Evolutionary conservation across 257 asterid genomes (phyloP), one percentile per base, ranked within the genome.

Genomic region (Eustoma russellianum): DNA sequence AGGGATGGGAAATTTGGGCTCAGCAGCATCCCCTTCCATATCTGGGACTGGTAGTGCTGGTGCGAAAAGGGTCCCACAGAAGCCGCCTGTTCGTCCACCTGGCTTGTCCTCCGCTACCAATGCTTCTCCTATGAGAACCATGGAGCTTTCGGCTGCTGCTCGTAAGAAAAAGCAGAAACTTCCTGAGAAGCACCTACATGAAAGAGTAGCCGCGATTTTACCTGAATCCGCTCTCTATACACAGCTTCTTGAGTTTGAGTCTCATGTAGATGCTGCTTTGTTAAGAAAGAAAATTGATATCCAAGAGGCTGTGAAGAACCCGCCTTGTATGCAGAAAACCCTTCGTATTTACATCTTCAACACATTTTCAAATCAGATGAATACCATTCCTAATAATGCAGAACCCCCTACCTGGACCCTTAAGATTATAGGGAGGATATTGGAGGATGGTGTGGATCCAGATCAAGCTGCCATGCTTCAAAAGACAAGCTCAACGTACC

Each of bases 401-500:
- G 97, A 92, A 69, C 87, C 92, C 33, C 94, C 97, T 28, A 77
- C 97, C 0, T 92, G 99, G 99, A 85, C 99, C 12, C 95, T 92
- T 34, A 92, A 88, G 59, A 88, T 92, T 44, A 78, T 88, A 16
- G 99, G 99, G 55, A 83, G 99, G 70, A 76, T 92, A 63, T 62
- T 88, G 78, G 96, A 87, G 78, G 99, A 88, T 15, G 99, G 94
- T 12, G 65, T 78, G 83, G 95, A 92, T 66, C 82, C 93, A 41
- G 97, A 92, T 15, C 95, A 92, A 60, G 85, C 85, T 52, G 85
- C 89, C 16, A 70, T 77, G 86, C 75, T 77, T 81, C 94, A 85
- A 75, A 88, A 84, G 62, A 56, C 95, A 1, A 83, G 56, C 74
- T 66, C 94, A 46, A 58, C 75, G 45, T 77, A 81, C 64, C 99